Base-by-base conservation (phyloP, 2,329 filamentous ascomycete genomes). In the Pleurostoma richardsiae region DNA sequence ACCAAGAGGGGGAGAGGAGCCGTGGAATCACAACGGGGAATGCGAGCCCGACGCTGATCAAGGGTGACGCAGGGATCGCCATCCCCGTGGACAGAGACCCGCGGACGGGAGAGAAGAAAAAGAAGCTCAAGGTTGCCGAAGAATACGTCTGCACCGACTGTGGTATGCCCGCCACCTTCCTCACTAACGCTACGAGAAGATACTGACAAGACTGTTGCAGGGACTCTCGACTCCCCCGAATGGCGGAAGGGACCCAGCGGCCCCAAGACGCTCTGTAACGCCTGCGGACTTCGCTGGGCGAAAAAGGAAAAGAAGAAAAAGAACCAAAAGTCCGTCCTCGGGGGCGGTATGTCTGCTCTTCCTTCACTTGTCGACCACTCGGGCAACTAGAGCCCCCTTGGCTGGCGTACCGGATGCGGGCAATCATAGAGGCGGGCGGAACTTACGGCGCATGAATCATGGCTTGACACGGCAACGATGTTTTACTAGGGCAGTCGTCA, bases 101-200 rank as follows among this genome's bases (percentile, higher is more conserved):
- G 10, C 74, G 85, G 42, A 76, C 76, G 10, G 83, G 80, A 1
- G 86, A 90, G 51, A 91, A 95, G 67, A 95, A 95, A 73, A 88
- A 87, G 73, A 95, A 95, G 64, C 72, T 89, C 41, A 96, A 96
- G 64, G 76, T 82, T 28, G 77, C 79, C 2, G 83, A 96, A 60
- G 91, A 96, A 72, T 96, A 96, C 62, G 89, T 96, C 36, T 97
- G 92, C 66, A 92, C 89, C 1, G 92, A 96, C 65, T 97, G 92
- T 68, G 91, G 92, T 73, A 70, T 53, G 77, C 71, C 19, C 33
- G 19, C 19, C 19, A 19, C 19, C 19, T 19, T 19, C 42, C 48
- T 50, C 41, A 53, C 29, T 8, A 10, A 27, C 29, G 29, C 19
- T 19, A 19, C 19, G 19, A 19, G 19, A 19, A 19, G 19, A 19